Evolutionary conservation across 148 eudicot genomes (phyloP), one percentile per base, ranked within the genome.

Genomic region (Rhododendron ferrugineum): DNA sequence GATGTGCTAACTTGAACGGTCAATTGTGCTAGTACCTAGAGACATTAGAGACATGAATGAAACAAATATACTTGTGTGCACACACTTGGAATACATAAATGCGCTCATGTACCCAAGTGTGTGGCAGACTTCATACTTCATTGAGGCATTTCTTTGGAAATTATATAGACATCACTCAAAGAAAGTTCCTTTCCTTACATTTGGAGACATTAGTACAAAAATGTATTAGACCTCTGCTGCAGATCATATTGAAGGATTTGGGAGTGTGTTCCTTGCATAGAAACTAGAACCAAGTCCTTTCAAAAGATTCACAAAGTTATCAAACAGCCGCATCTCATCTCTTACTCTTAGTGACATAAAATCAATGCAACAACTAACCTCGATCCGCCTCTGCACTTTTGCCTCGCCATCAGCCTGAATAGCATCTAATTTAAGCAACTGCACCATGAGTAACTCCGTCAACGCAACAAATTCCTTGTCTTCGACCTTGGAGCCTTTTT

Each of bases 321-420:
- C 49, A 23, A 11, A 56, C 15, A 23, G 32, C 18, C 32, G 60
- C 11, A 11, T 4, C 15, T 15, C n/a, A 37, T 26, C 18, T n/a
- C 10, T 60, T 7, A 15, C 18, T n/a, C 10, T 60, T 7, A 15
- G 50, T 58, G 44, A 60, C 30, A 60, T 34, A 23, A 8, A 32
- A 15, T 54, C 60, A 54, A 16, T 75, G 87, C 26, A 84, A 58
- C 23, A 83, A 88, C 88, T 88, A 78, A 92, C 94, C 94, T 92
- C 92, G 28, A 30, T 64, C 56, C 89, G 88, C 49, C 94, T 85
- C 87, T 89, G 93, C 32, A 74, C 76, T 86, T 85, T 92, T 15
- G 93, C 91, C 88, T 90, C 91, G 73, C 94, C 93, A 40, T 90
- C 89, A 46, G 94, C 91, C 84, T 91, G 90, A 83, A 91, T 89